These are phyloP conservation scores for Didymella pomorum DNA, from an alignment of 2,329 filamentous ascomycete genomes.

Conservation along the genomic window DNA sequence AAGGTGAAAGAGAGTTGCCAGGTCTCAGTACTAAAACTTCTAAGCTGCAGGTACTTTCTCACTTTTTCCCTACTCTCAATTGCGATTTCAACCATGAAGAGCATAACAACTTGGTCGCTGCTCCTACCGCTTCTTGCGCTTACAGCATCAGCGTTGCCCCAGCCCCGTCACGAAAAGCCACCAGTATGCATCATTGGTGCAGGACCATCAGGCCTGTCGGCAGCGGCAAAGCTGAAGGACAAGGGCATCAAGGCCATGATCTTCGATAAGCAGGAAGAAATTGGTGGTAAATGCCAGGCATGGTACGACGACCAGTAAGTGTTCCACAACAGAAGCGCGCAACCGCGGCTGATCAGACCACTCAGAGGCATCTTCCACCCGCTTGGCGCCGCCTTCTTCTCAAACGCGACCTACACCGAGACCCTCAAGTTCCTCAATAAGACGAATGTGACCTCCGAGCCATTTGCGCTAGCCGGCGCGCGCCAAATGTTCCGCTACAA, in stretches of 20 bases:
- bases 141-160: constrained; percentile 39
- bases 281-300: constrained; percentile 50
- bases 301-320: constrained; percentile 51
- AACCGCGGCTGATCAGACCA: constrained; percentile 46
- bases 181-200: constrained; percentile 51
- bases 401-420: constrained; percentile 48
- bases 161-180: constrained; percentile 31
- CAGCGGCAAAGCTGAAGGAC: constrained; percentile 42
- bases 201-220: constrained; percentile 48
- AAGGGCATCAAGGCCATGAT: constrained; percentile 49
- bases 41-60: constrained; percentile 38
- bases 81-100: constrained; percentile 28
- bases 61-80: constrained; percentile 27
- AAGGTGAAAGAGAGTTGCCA: constrained; percentile 23
- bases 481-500: constrained; percentile 48
- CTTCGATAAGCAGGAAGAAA: constrained; percentile 47
- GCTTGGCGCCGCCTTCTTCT: constrained; percentile 51
- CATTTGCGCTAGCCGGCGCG: constrained; percentile 45
- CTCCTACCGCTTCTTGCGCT: constrained; percentile 34
- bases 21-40: constrained; percentile 31
- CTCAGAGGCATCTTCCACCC: constrained; percentile 50
- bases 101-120: constrained; percentile 34
- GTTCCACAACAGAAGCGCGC: constrained; percentile 35
- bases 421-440: constrained; percentile 47
- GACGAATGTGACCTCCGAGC: constrained; percentile 42